Percentiles rank a stretch among this genome's conserved stretches.
phyloP scores from a whole-genome alignment of 495 filamentous ascomycete species.

The Collariella sp. region DNA sequence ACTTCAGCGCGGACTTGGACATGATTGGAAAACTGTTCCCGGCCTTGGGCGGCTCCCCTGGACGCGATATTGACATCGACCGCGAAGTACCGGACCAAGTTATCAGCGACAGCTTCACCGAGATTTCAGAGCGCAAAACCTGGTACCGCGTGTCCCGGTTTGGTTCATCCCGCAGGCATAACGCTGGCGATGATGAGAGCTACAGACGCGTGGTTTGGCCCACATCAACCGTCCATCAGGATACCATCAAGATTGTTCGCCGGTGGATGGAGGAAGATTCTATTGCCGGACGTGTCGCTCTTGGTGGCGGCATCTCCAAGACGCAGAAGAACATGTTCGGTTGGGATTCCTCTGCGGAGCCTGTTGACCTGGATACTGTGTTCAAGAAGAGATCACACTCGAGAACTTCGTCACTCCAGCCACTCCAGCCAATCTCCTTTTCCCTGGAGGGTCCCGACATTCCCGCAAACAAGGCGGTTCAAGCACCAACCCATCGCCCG shows the following conservation, averaged over 20 bases:
- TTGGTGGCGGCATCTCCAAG: slow-evolving; percentile 36
- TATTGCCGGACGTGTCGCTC: slow-evolving; percentile 39
- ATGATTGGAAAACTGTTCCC: slow-evolving; percentile 39
- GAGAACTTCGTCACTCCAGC: slow-evolving; percentile 19
- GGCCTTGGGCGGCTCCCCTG: neutral
- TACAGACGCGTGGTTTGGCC: slow-evolving; percentile 50
- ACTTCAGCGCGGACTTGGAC: slow-evolving; percentile 34
- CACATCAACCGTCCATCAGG: slow-evolving; percentile 41
- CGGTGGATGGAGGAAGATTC: slow-evolving; percentile 55
- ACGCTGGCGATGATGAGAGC: slow-evolving; percentile 47
- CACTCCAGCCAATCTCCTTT: neutral
- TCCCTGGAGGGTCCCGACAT: neutral
- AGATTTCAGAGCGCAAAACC: slow-evolving; percentile 48
- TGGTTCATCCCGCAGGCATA: slow-evolving; percentile 47
- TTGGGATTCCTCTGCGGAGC: slow-evolving; percentile 43
- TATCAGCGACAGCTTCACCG: slow-evolving; percentile 40
- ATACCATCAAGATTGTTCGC: slow-evolving; percentile 47
- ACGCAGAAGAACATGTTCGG: slow-evolving; percentile 44
- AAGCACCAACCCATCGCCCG: slow-evolving; percentile 11
- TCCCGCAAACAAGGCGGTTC: slow-evolving; percentile 5
- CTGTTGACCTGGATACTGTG: slow-evolving; percentile 38
- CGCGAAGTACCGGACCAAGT: slow-evolving; percentile 28
- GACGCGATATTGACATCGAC: neutral
- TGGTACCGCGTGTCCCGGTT: slow-evolving; percentile 55
- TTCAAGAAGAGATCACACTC: slow-evolving; percentile 29